A percentile compares a stretch with the other conserved stretches of the same genome.
Evolutionary conservation across 768 basidiomycete species (phyloP).

Genomic region (Glaciozyma martinii): DNA sequence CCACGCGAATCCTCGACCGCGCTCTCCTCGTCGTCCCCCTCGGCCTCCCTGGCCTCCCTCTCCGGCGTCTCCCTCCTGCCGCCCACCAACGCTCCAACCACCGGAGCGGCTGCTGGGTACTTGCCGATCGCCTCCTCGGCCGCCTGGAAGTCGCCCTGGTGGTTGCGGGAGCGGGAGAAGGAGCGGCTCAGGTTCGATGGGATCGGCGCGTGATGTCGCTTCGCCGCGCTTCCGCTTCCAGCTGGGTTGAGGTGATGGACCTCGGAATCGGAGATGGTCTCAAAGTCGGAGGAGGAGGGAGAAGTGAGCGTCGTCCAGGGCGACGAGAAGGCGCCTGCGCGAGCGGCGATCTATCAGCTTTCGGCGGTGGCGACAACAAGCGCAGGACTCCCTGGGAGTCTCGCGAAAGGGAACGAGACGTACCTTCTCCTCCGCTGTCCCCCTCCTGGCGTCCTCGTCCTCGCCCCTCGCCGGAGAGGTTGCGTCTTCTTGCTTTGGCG

Average conservation of each 20-base stretch:
- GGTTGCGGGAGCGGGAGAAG: background rate
- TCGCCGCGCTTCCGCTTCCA: background rate
- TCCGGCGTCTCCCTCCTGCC: background rate
- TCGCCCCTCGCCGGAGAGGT: no score
- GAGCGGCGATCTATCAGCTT: background rate
- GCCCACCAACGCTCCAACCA: background rate
- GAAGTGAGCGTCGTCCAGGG: slow-evolving; percentile 15
- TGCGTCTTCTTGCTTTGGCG: no score
- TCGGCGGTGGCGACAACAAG: no score
- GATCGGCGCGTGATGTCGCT: background rate
- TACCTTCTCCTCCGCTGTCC: no score
- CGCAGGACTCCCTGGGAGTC: no score
- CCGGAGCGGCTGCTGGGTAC: background rate
- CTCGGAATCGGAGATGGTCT: slow-evolving; percentile 9
- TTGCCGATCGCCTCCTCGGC: background rate
- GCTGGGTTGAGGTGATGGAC: background rate
- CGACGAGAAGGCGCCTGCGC: background rate
- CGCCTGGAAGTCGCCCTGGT: background rate
- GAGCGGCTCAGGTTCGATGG: slow-evolving; percentile 4
- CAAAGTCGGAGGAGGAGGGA: slow-evolving; percentile 21
- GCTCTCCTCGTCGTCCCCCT: slow-evolving; percentile 27
- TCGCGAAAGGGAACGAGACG: no score
- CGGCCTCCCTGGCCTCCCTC: slow-evolving; percentile 7
- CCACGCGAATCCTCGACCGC: slow-evolving; percentile 23
- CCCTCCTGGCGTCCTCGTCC: no score